Base-by-base conservation (phyloP, 2,329 filamentous ascomycete species). In the Colletotrichum sidae region DNA sequence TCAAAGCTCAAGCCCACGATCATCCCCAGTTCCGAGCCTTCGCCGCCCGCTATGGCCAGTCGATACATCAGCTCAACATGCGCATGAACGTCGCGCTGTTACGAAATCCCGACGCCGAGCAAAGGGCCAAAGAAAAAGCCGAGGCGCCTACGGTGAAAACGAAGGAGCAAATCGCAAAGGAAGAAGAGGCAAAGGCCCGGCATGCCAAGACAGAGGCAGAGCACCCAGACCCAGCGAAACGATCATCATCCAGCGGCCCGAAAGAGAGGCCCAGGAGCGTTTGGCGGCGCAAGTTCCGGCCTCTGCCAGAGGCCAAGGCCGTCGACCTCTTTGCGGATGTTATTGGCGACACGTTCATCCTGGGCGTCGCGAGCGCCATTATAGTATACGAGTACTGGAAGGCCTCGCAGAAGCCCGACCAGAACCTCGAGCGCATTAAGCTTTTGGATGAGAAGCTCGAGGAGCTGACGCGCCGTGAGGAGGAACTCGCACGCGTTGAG, bases 261-360 rank as follows among this genome's bases (percentile, higher is more conserved):
- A 68, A 52, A 41, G 60, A 56, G 8, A 54, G 63, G 37, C 49
- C 65, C 8, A 80, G 80, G 49, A 90, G 83, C 69, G 78, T 90
- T 10, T 90, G 88, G 88, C 83, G 73, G 65, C 84, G 88, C 64
- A 87, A 86, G 71, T 90, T 90, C 72, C 79, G 88, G 55, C 76
- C 87, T 7, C 77, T 90, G n/a, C 87, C 88, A 9, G 88, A 90
- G 72, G 81, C 76, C 13, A 90, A 90, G 75, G 88, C 88, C 8
- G 88, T 90, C 10, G 88, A 90, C 70, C 77, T 90, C 8, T 90
- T 90, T 70, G 88, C 88, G 46, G 88, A 90, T 71, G 88, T 90
- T 13, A 78, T 88, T 54, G 88, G 88, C 45, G 88, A 90, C 69
- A 78, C 80, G 13, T 90, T 90, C 72, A 90, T 90, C 65, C 80